Evolutionary conservation across 192 early-diverging fungal genomes (phyloP).

Genomic region (Diversispora epigaea): DNA sequence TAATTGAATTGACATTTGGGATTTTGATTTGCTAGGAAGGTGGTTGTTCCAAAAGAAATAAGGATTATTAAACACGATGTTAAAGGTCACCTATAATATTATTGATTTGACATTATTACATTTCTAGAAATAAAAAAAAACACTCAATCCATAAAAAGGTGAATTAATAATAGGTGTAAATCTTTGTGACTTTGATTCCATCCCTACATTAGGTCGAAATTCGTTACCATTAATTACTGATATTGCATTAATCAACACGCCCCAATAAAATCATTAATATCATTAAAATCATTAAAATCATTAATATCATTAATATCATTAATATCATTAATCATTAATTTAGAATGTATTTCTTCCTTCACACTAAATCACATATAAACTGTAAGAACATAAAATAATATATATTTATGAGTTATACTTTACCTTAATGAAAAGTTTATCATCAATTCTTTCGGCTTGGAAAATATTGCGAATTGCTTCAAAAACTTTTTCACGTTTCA

Average conservation of each 20-base stretch:
- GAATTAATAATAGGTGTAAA: too few species aligned
- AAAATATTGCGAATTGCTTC: slow-evolving; percentile 22
- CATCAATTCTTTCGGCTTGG: slow-evolving; percentile 7
- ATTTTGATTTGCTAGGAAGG: background rate
- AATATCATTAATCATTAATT: too few species aligned
- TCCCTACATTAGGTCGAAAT: slow-evolving; percentile 1
- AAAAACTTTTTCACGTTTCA: slow-evolving; percentile 20
- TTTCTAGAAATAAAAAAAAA: too few species aligned
- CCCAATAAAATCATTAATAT: too few species aligned
- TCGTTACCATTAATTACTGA: background rate
- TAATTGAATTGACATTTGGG: too few species aligned
- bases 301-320: too few species aligned
- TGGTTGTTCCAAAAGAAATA: background rate
- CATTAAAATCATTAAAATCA: too few species aligned
- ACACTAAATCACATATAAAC: background rate
- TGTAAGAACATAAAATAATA: background rate
- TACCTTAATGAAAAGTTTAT: slow-evolving; percentile 16
- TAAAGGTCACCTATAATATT: too few species aligned
- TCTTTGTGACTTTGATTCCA: background rate
- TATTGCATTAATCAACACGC: background rate
- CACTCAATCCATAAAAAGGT: too few species aligned
- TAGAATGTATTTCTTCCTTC: background rate
- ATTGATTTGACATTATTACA: too few species aligned
- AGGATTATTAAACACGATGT: background rate
- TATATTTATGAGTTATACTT: background rate